Conservation (phyloP, 2,329 filamentous ascomycete species). For the Penicillium sp. region DNA sequence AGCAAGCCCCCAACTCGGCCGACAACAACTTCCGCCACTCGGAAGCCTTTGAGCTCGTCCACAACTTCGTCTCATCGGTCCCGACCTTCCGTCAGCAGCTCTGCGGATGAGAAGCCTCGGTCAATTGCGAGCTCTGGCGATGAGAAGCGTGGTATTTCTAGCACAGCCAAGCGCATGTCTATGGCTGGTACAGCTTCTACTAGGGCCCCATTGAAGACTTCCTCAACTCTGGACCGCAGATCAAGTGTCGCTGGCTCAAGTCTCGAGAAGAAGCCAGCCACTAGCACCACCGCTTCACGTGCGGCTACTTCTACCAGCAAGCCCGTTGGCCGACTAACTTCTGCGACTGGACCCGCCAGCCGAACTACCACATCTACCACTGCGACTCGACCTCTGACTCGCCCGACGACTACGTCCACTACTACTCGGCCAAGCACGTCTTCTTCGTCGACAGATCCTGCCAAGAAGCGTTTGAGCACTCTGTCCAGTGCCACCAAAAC, state of each 20-base stretch:
- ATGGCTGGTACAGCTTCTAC: conserved; percentile 39
- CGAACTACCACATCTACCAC: conserved; percentile 27
- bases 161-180: conserved; percentile 46
- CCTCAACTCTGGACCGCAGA: conserved; percentile 38
- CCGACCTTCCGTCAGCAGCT: conserved; percentile 44
- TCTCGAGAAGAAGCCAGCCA: conserved; percentile 31
- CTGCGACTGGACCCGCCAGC: conserved; percentile 24
- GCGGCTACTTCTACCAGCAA: conserved; percentile 25
- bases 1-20: conserved; percentile 48
- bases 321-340: conserved; percentile 23
- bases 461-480: conserved; percentile 39
- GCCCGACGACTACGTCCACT: conserved; percentile 25
- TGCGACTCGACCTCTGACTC: conserved; percentile 24
- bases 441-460: conserved; percentile 26
- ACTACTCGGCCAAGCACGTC: conserved; percentile 22
- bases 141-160: conserved; percentile 44
- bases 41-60: conserved; percentile 38
- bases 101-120: conserved; percentile 43
- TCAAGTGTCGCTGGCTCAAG: conserved; percentile 38
- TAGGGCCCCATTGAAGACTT: conserved; percentile 34
- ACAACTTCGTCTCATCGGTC: conserved; percentile 41
- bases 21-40: conserved; percentile 29
- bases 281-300: conserved; percentile 19
- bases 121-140: conserved; percentile 46
- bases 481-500: conserved; percentile 24